Percentiles rank a stretch among this genome's conserved stretches.
Conservation (phyloP, 441 rosid species). For the Erodium moschatum region DNA sequence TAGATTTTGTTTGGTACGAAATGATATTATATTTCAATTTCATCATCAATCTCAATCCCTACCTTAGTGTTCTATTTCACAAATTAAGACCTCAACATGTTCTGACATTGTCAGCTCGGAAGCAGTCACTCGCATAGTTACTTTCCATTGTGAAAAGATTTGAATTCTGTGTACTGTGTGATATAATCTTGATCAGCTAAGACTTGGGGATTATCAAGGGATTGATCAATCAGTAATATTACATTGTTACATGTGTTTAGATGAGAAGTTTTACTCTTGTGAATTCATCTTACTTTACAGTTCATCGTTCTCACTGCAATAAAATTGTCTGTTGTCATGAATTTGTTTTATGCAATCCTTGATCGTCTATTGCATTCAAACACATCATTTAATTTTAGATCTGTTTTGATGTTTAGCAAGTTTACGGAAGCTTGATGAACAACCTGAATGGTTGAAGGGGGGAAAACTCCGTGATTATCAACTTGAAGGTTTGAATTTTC, state of each 20-base stretch:
- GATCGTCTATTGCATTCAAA: not conserved
- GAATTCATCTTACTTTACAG: not conserved
- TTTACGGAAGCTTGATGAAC: constrained; percentile 95
- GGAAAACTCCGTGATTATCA: constrained; percentile 99
- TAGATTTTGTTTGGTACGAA: no score
- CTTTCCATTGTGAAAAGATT: no score
- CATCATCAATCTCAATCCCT: no score
- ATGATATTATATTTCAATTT: no score
- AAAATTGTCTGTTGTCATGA: not conserved
- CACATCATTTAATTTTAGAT: not conserved
- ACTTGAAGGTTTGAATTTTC: constrained; percentile 95
- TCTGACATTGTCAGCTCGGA: no score
- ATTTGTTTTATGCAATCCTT: not conserved
- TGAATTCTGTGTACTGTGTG: no score
- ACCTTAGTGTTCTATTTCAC: no score
- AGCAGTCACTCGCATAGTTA: no score
- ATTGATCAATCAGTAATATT: not conserved
- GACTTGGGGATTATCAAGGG: no score
- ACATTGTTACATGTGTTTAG: not conserved
- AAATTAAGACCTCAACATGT: no score
- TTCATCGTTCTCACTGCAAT: not conserved
- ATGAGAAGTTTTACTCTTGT: not conserved
- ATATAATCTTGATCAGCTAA: no score
- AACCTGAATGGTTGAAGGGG: constrained; percentile 94
- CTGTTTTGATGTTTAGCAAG: constrained; percentile 42